phyloP scores from a whole-genome alignment of 2,329 filamentous ascomycete genomes.

The Colletotrichum sp. region DNA sequence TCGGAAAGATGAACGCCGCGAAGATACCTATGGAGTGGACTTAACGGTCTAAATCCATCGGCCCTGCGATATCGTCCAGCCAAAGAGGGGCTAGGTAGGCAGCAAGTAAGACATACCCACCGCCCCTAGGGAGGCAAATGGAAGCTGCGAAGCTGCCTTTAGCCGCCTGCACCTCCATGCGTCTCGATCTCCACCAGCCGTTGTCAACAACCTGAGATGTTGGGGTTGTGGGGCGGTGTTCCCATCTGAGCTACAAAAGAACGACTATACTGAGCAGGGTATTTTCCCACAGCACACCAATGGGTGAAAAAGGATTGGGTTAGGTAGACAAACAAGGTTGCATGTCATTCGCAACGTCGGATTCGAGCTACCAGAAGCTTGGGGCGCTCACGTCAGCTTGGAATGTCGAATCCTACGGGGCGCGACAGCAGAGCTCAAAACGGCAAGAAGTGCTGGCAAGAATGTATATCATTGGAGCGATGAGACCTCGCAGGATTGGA shows the following conservation, averaged over 20 bases:
- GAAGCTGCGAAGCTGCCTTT: neutral
- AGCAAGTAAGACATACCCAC: neutral
- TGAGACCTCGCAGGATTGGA: neutral
- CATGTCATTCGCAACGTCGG: neutral
- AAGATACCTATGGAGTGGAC: neutral
- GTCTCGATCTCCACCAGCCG: neutral
- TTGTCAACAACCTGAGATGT: neutral
- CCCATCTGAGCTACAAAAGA: neutral
- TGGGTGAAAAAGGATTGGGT: neutral
- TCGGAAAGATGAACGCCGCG: neutral
- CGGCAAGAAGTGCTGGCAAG: neutral
- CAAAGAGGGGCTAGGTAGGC: neutral
- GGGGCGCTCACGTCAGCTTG: neutral
- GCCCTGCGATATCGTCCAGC: neutral
- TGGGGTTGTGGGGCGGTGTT: neutral
- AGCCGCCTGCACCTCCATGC: neutral
- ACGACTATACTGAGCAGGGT: neutral
- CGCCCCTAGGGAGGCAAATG: neutral
- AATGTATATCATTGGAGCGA: neutral
- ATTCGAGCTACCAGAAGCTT: neutral
- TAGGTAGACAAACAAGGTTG: neutral
- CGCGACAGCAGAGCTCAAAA: neutral
- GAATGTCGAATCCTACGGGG: neutral
- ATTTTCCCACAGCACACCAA: neutral
- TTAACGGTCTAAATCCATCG: neutral